Percentiles rank a stretch among this genome's conserved stretches.
Conservation (phyloP, 2,329 filamentous ascomycete genomes). For the Scytalidium sp. region DNA sequence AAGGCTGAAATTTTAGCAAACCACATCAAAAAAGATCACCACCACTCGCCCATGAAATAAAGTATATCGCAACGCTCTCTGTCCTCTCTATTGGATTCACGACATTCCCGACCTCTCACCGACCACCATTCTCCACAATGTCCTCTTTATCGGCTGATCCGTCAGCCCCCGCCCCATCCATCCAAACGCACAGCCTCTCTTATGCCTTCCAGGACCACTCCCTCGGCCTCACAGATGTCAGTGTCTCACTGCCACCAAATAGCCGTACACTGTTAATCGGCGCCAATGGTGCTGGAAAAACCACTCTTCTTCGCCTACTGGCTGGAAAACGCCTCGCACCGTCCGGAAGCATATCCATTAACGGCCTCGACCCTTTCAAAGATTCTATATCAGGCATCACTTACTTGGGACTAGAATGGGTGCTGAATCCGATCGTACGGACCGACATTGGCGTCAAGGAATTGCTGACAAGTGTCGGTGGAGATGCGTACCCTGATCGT, state of each 20-base stretch:
- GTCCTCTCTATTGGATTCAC: no score
- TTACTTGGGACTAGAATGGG: constrained; percentile 97
- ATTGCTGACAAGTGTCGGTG: constrained; percentile 81
- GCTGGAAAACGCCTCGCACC: constrained; percentile 94
- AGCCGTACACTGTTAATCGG: constrained; percentile 91
- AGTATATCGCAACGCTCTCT: no score
- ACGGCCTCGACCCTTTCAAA: constrained; percentile 88
- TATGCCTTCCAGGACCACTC: constrained; percentile 88
- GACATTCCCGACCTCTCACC: not conserved
- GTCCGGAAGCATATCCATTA: constrained; percentile 68
- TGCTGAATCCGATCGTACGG: constrained; percentile 92
- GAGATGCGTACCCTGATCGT: constrained; percentile 75
- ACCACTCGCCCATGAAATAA: no score
- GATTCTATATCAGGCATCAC: constrained; percentile 88
- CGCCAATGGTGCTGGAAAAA: constrained; percentile 96
- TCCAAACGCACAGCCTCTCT: constrained; percentile 72
- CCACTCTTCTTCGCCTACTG: constrained; percentile 85
- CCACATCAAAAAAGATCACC: no score
- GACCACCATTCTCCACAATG: not conserved
- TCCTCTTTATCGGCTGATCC: not conserved
- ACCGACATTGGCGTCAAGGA: constrained; percentile 91
- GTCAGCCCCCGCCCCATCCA: constrained; percentile 31
- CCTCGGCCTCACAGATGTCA: constrained; percentile 72
- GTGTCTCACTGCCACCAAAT: constrained; percentile 72
- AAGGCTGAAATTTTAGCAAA: no score